Conservation (phyloP, 2,329 filamentous ascomycete genomes). For the Trichoderma pleuroti region DNA sequence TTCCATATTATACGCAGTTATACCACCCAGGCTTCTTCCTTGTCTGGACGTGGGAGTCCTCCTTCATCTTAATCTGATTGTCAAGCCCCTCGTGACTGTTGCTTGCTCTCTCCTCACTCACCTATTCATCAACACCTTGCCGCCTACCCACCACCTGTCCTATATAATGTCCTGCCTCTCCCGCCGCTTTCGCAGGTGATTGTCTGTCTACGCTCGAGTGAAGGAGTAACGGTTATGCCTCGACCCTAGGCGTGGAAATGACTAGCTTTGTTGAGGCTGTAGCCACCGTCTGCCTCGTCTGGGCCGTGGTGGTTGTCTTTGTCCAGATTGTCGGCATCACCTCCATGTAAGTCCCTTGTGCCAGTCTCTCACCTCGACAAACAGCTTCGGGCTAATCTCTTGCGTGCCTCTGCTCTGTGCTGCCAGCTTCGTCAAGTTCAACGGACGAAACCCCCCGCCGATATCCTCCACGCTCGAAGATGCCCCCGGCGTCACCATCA, state of each 20-base stretch:
- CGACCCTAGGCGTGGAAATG: constrained; percentile 25
- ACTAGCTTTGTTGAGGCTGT: constrained; percentile 33
- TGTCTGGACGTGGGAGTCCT: background rate
- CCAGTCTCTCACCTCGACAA: background rate
- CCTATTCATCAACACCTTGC: background rate
- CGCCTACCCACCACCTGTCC: background rate
- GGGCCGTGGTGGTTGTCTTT: constrained; percentile 50
- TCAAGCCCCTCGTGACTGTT: background rate
- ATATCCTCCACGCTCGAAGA: constrained; percentile 50
- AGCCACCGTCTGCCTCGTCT: constrained; percentile 49
- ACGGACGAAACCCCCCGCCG: constrained; percentile 45
- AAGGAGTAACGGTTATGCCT: constrained; percentile 16
- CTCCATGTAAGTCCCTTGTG: constrained; percentile 49
- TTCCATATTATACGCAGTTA: background rate
- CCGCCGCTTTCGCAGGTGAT: constrained; percentile 1
- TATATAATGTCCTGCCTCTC: constrained; percentile 2
- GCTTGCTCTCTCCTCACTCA: background rate
- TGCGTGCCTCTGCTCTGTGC: background rate
- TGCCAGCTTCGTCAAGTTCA: constrained; percentile 51
- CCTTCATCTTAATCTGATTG: background rate
- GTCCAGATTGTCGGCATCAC: constrained; percentile 56
- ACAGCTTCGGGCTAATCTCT: background rate
- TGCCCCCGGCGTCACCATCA: constrained; percentile 80
- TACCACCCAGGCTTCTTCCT: background rate
- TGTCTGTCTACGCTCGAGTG: background rate